Percentiles rank a stretch among this genome's conserved stretches.
These are phyloP conservation scores for Trichomonas vaginalis DNA, from an alignment of 208 protist species.

Conservation along the genomic window DNA sequence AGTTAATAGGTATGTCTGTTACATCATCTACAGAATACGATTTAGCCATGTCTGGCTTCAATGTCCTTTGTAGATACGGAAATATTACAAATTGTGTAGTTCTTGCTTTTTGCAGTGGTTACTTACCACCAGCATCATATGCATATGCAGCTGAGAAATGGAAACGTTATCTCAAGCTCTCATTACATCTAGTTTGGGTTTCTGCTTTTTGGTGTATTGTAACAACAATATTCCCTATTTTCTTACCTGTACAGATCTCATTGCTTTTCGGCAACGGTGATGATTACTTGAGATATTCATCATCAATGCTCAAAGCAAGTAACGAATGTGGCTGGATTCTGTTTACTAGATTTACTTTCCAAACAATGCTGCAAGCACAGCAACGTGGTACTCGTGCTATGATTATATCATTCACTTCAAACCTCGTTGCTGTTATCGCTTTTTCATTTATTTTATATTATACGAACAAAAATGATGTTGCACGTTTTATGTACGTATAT, in stretches of 20 bases:
- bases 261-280: background rate
- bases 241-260: background rate
- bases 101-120: background rate
- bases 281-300: background rate
- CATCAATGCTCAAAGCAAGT: background rate
- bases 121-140: background rate
- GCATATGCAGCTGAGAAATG: background rate
- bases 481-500: background rate
- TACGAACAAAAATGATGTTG: background rate
- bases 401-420: background rate
- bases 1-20: background rate
- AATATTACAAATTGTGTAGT: background rate
- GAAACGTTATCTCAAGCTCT: background rate
- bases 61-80: background rate
- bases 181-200: background rate
- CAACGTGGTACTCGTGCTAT: background rate
- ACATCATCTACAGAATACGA: background rate
- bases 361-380: background rate
- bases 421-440: background rate
- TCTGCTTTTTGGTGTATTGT: background rate
- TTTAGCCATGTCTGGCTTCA: background rate
- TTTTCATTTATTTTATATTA: background rate
- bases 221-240: background rate
- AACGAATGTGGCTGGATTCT: background rate
- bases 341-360: background rate